Percentiles rank a stretch among this genome's conserved stretches.
Evolutionary conservation across 2,329 filamentous ascomycete species (phyloP).

Genomic region (Karstenula rhodostoma): DNA sequence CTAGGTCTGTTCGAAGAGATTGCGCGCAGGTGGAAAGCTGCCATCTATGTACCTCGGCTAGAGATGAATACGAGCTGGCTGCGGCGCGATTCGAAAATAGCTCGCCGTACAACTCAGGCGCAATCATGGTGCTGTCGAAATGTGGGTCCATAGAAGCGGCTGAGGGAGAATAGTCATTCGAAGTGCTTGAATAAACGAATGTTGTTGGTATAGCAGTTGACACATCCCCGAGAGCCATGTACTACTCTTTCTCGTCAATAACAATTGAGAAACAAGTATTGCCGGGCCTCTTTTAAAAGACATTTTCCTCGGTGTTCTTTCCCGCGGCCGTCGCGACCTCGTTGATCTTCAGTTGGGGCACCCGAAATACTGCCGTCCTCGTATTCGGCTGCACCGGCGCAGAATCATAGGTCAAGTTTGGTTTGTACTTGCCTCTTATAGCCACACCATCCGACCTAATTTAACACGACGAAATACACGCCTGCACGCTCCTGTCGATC

Average conservation of each 20-base stretch:
- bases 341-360: neutral
- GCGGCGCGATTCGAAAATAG: neutral
- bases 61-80: conserved; percentile 1
- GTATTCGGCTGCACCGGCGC: conserved; percentile 1
- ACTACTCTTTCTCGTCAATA: too few species aligned
- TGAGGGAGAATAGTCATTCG: neutral
- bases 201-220: too few species aligned
- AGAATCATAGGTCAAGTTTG: neutral
- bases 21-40: too few species aligned
- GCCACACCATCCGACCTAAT: neutral
- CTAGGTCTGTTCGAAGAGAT: neutral
- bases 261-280: too few species aligned
- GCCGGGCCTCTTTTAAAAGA: neutral
- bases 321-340: neutral
- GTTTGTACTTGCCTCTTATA: neutral
- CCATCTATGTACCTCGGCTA: neutral
- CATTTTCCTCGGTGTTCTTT: neutral
- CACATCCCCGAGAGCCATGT: too few species aligned
- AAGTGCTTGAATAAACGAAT: neutral
- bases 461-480: too few species aligned
- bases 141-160: neutral
- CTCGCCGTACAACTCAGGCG: neutral
- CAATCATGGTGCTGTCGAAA: neutral
- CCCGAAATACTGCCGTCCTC: neutral
- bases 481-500: neutral